These are phyloP conservation scores for Fusarium dlaminii DNA, from an alignment of 2,329 filamentous ascomycete genomes.

Conservation along the genomic window DNA sequence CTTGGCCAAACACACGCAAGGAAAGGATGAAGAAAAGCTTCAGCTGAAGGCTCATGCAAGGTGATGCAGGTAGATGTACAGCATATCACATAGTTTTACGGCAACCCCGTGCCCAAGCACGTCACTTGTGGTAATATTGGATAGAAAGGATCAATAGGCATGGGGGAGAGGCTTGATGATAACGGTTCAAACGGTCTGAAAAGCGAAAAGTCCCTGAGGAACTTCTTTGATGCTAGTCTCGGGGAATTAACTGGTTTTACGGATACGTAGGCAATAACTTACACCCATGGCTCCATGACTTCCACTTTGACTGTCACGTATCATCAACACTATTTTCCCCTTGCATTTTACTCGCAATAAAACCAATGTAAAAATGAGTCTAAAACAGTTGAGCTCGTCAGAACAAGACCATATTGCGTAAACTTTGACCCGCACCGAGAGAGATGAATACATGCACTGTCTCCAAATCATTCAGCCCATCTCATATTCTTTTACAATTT, in stretches of 20 bases:
- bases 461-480: background rate
- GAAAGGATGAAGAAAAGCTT: background rate
- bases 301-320: background rate
- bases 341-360: background rate
- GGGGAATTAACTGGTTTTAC: background rate
- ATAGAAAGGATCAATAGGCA: background rate
- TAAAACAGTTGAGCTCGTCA: background rate
- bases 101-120: conserved; percentile 10
- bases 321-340: background rate
- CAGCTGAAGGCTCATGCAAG: conserved; percentile 5
- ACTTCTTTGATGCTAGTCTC: background rate
- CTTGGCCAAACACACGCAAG: conserved; percentile 3
- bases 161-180: background rate
- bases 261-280: background rate
- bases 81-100: conserved; percentile 5
- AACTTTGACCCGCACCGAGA: background rate
- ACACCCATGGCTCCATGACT: background rate
- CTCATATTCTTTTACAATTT: too few relatives aligned
- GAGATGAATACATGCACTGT: background rate
- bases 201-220: background rate
- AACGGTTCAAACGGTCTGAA: background rate
- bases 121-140: background rate
- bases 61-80: background rate
- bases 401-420: background rate
- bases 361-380: background rate